Base-by-base conservation (phyloP, 225 moss, liverwort and hornwort species). In the Lunularia cruciata region DNA sequence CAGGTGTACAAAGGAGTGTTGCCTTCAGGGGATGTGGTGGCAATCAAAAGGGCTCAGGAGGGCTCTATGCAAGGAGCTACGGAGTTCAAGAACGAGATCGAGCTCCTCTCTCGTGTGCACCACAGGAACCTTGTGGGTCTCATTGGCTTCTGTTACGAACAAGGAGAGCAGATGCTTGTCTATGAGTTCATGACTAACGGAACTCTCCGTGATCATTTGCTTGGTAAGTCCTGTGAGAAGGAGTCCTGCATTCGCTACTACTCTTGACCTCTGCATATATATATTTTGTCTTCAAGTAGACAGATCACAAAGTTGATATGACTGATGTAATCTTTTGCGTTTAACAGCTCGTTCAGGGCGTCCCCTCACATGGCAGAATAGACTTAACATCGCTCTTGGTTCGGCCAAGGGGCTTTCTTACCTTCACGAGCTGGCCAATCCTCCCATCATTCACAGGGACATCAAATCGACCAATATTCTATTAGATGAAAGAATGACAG, bases 1-100 rank as follows among this genome's bases (percentile, higher is more conserved):
- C 79, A 92, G 89, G 94, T 94, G 13, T 94, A 91, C 82, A 89
- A 57, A 77, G 92, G 64, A 26, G 58, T 70, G 8, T 42, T 84
- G 19, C 63, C 83, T 18, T 71, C 73, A 37, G 86, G 92, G 28
- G 69, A 22, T 0, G 65, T 52, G 38, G 80, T 92, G 3, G 94
- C 94, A 7, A 86, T 95, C 67, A 95, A 92, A 67, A 82, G 89
- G 58, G 89, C 94, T 7, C 82, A 82, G 56, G 82, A 85, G 67
- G 85, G 79, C 1, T 95, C 94, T 47, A 77, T 86, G 71, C 94
- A 95, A 79, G 94, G 94, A 9, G 86, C 80, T 0, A 54, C 27
- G 10, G 88, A 95, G 69, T 95, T 95, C 73, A 95, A 95, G 64
- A 90, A 72, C 27, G 94, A 95, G 70, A 95, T 95, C 13, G 89